Conservation (phyloP, 441 rosid genomes). For the Croton laevigatus region DNA sequence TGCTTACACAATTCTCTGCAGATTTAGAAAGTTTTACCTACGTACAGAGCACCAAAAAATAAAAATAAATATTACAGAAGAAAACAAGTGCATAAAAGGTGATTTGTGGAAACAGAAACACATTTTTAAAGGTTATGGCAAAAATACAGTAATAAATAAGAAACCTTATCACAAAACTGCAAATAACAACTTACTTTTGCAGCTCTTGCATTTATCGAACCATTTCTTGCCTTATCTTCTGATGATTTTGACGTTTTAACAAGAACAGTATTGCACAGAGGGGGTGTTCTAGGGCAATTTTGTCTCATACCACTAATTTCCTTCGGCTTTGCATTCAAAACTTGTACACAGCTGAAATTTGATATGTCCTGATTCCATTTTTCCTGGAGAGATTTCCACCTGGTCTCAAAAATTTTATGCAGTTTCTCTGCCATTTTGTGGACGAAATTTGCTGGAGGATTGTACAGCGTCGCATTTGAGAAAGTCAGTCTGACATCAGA, state of each 20-base stretch:
- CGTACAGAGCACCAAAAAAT: constrained; percentile 12
- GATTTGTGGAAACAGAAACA: background rate
- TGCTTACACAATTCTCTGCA: constrained; percentile 27
- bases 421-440: constrained; percentile 44
- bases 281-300: constrained; percentile 36
- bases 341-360: constrained; percentile 22
- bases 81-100: background rate
- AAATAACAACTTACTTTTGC: constrained; percentile 33
- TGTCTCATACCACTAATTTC: constrained; percentile 32
- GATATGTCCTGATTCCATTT: constrained; percentile 32
- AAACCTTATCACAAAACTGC: background rate
- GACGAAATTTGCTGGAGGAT: constrained; percentile 42
- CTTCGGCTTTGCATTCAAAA: constrained; percentile 26
- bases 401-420: constrained; percentile 45
- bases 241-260: constrained; percentile 33
- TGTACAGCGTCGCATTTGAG: constrained; percentile 51
- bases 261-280: constrained; percentile 19
- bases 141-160: background rate
- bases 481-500: constrained; percentile 52
- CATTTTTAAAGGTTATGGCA: background rate
- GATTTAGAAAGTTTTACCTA: constrained; percentile 45
- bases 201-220: constrained; percentile 26
- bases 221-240: constrained; percentile 27
- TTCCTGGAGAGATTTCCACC: constrained; percentile 61
- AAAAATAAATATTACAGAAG: constrained; percentile 7